A percentile compares a stretch with the other conserved stretches of the same genome.
Evolutionary conservation across 2,329 filamentous ascomycete genomes (phyloP).

Genomic region (Verticillium albo-atrum): DNA sequence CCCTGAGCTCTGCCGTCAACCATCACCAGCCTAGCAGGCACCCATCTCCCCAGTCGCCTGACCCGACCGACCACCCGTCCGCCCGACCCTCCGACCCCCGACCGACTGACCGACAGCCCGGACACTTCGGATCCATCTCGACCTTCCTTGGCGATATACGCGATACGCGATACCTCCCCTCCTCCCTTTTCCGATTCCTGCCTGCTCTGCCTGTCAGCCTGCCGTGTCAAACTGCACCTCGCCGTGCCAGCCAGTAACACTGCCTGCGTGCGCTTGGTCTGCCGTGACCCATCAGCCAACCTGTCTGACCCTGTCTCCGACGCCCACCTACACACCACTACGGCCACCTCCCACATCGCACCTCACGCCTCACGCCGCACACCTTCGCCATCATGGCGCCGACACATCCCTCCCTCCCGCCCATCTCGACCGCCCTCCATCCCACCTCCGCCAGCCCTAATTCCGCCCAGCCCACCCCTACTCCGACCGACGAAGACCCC

Average conservation of each 20-base stretch:
- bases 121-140: background rate
- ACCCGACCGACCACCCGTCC: background rate
- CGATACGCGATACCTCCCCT: background rate
- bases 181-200: background rate
- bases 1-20: background rate
- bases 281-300: background rate
- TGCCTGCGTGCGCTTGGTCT: no score
- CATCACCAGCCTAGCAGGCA: background rate
- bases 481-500: slow-evolving; percentile 23
- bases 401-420: background rate
- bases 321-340: background rate
- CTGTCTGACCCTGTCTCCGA: background rate
- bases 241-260: no score
- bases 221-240: no score
- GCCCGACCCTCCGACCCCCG: background rate
- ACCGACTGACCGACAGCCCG: background rate
- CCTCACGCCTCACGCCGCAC: no score
- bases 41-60: background rate
- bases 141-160: background rate
- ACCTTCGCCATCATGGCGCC: background rate
- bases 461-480: slow-evolving; percentile 5
- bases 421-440: background rate
- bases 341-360: background rate
- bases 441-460: slow-evolving; percentile 1
- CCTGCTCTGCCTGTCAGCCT: background rate